A percentile compares a stretch with the other conserved stretches of the same genome.
Conservation (phyloP, 495 filamentous ascomycete species). For the Cairneyella variabilis region DNA sequence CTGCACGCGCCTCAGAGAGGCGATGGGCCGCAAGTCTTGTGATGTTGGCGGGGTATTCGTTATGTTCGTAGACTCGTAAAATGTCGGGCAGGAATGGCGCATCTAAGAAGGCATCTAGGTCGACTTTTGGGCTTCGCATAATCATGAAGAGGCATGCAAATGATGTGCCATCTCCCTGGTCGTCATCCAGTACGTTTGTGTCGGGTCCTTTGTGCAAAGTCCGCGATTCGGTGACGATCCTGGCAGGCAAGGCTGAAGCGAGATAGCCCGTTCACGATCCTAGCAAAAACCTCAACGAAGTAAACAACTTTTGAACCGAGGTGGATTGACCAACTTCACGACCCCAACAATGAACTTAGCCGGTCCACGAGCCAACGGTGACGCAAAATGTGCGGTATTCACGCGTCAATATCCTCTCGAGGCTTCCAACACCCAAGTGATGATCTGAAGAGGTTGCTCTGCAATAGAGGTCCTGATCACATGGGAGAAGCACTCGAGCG, state of each 20-base stretch:
- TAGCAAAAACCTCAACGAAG: no score
- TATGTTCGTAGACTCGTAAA: neutral
- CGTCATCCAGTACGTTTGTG: no score
- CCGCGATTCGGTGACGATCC: neutral
- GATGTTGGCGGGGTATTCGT: constrained; percentile 25
- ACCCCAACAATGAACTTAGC: no score
- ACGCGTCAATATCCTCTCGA: constrained; percentile 19
- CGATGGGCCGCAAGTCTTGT: constrained; percentile 2
- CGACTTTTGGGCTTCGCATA: neutral
- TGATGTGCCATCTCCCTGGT: no score
- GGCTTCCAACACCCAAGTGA: constrained; percentile 11
- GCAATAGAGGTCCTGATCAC: constrained; percentile 47
- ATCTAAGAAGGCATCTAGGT: neutral
- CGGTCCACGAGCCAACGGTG: no score
- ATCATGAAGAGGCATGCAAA: neutral
- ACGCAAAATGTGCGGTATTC: constrained; percentile 27
- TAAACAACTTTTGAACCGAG: no score
- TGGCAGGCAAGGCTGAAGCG: constrained; percentile 14
- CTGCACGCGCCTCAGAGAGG: constrained; percentile 19
- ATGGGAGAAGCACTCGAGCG: constrained; percentile 36
- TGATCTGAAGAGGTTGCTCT: constrained; percentile 21
- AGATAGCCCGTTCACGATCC: neutral
- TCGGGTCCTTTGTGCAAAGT: no score
- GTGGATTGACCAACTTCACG: no score
- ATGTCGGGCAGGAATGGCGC: neutral